Evolutionary conservation across 306 rosid genomes (phyloP), one percentile per base, ranked within the genome.

Genomic region (Prunus salicina): DNA sequence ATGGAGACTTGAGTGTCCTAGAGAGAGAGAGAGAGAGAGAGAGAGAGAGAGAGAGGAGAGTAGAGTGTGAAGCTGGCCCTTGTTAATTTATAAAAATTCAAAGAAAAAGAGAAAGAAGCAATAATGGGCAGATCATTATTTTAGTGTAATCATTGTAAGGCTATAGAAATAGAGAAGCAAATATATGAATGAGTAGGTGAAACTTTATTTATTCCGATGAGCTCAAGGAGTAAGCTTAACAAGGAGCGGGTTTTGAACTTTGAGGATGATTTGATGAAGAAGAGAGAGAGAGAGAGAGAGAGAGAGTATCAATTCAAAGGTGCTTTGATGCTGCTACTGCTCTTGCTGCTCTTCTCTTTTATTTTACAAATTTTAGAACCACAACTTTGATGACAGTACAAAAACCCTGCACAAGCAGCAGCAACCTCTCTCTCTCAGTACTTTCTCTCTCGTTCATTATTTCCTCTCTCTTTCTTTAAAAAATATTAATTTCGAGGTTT

Each of bases 351-450:
- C 49, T 12, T 12, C 14, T 47, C 12, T 47, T 47, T 47, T 47
- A 10, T 47, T 10, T 27, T 24, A 20, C 22, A 24, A 61, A 61
- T 10, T 14, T 34, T 30, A 53, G 73, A 75, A 74, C 79, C 75
- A 74, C 57, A 50, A 80, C 60, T 18, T 60, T 74, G 78, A 57
- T 64, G 73, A 64, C 68, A 53, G 74, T 64, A 25, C 58, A 53
- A 71, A 55, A 71, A 52, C 64, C 18, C 22, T 61, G 73, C 66
- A 47, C 75, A 68, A 72, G 78, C 43, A 64, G 79, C 50, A 19
- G 27, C 10, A 13, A 24, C 64, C 76, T 12, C 67, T 47, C 20
- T 18, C 34, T 53, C 27, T 27, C 64, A 7, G 18, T 19, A 34
- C 16, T 13, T 49, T 67, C 38, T 67, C 46, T 67, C 14, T 34